Percentiles rank a stretch among this genome's conserved stretches.
phyloP scores from a whole-genome alignment of 192 early-diverging fungal species.

The Coemansia sp. region DNA sequence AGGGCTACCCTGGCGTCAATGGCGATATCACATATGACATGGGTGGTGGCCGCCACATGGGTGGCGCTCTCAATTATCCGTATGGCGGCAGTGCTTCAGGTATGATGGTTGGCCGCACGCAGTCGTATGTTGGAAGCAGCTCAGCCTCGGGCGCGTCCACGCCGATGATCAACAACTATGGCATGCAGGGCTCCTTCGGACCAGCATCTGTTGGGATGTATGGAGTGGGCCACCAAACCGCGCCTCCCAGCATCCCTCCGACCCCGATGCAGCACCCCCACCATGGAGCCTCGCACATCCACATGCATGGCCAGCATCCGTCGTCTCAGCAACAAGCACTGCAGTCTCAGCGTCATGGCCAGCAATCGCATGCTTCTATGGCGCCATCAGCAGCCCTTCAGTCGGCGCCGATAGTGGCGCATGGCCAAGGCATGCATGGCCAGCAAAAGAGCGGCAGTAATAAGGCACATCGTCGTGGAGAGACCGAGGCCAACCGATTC shows the following conservation, averaged over 20 bases:
- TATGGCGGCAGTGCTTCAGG: conserved; percentile 25
- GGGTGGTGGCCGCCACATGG: conserved; percentile 21
- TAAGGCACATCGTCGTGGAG: conserved; percentile 39
- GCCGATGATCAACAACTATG: conserved; percentile 31
- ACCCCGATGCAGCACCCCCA: conserved; percentile 40
- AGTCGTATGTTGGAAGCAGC: conserved; percentile 21
- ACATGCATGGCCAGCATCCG: conserved; percentile 17
- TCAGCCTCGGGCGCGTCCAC: conserved; percentile 22
- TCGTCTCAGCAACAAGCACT: conserved; percentile 17
- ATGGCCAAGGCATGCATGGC: conserved; percentile 22
- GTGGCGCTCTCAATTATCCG: conserved; percentile 19
- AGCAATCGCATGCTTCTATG: conserved; percentile 12
- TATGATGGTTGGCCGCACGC: conserved; percentile 24
- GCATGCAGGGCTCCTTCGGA: conserved; percentile 31
- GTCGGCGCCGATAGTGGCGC: background rate
- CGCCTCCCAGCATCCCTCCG: conserved; percentile 20
- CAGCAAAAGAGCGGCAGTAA: conserved; percentile 38
- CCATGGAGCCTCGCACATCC: conserved; percentile 34
- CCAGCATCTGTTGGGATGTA: conserved; percentile 17
- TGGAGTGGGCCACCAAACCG: conserved; percentile 29
- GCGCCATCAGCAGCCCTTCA: background rate
- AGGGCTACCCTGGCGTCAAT: conserved; percentile 14
- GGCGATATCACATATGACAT: conserved; percentile 23
- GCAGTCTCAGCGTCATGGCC: conserved; percentile 28
- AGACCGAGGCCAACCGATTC: conserved; percentile 67